Conservation (phyloP, 106 monocot species). For the Dendrobium catenatum region DNA sequence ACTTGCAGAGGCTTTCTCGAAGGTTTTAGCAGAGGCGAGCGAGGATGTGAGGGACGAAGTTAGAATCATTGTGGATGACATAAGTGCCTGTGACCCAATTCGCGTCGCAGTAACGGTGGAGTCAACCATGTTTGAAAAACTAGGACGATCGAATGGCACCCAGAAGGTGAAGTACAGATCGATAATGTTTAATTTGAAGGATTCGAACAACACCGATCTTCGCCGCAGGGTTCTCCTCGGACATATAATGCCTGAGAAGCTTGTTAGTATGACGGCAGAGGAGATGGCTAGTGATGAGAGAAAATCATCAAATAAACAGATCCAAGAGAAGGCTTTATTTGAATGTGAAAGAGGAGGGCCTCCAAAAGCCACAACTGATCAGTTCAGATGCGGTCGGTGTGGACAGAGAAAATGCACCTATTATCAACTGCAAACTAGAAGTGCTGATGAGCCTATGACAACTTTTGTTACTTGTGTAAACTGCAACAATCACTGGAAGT, state of each 20-base stretch:
- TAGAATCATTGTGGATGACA: conserved; percentile 52
- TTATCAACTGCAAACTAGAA: conserved; percentile 62
- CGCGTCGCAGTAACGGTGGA: conserved; percentile 72
- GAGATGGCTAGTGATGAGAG: conserved; percentile 95
- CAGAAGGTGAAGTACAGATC: conserved; percentile 79
- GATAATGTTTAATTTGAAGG: conserved; percentile 90
- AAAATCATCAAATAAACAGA: conserved; percentile 59
- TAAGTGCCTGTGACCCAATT: conserved; percentile 62
- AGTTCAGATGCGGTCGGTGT: conserved; percentile 81
- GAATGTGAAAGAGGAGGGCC: conserved; percentile 68
- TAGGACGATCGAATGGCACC: conserved; percentile 60
- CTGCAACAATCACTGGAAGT: conserved; percentile 81
- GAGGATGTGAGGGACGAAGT: conserved; percentile 44
- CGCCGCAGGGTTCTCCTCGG: conserved; percentile 82
- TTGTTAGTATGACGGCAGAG: conserved; percentile 56
- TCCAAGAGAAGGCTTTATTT: conserved; percentile 85
- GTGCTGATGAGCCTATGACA: conserved; percentile 71
- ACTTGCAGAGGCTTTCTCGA: conserved; percentile 63
- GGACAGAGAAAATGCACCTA: conserved; percentile 74
- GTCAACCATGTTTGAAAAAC: conserved; percentile 60
- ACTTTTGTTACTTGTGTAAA: conserved; percentile 77
- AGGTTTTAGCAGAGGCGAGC: conserved; percentile 49
- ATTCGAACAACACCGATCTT: conserved; percentile 82
- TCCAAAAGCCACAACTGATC: conserved; percentile 85
- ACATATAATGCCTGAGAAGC: conserved; percentile 41